phyloP scores from a whole-genome alignment of 306 rosid genomes.

The Mimosa pudica region DNA sequence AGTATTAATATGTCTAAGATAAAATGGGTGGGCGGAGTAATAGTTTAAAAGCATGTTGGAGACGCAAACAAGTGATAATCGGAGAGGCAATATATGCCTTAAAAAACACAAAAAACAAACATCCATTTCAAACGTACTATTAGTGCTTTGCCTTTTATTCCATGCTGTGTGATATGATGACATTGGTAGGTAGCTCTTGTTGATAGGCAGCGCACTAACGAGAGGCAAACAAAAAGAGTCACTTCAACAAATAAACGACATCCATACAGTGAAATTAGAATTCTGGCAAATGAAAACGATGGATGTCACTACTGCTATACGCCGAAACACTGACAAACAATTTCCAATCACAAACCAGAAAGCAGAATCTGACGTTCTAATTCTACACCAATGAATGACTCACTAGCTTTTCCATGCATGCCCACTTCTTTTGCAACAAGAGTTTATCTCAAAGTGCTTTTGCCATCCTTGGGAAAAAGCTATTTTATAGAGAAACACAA shows the following conservation, averaged over 20 bases:
- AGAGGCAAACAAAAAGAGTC: background rate
- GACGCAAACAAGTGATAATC: background rate
- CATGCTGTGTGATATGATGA: background rate
- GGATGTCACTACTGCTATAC: conserved; percentile 16
- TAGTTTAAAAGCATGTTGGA: background rate
- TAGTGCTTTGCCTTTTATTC: background rate
- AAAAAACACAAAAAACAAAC: background rate
- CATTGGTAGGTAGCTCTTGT: background rate
- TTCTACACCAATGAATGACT: background rate
- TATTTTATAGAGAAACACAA: background rate
- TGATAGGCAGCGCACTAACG: background rate
- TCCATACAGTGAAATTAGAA: background rate
- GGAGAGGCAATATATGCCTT: background rate
- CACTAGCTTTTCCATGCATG: conserved; percentile 33
- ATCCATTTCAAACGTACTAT: background rate
- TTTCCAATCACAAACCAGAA: conserved; percentile 14
- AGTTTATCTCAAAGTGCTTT: background rate
- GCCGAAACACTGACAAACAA: conserved; percentile 35
- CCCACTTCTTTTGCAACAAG: background rate
- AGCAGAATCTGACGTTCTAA: conserved; percentile 1
- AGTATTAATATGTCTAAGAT: no score
- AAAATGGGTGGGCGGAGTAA: background rate
- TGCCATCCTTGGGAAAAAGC: background rate
- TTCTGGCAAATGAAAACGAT: background rate
- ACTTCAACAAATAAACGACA: background rate